A percentile compares a stretch with the other conserved stretches of the same genome.
Evolutionary conservation across 495 filamentous ascomycete species (phyloP).

Genomic region (Bacidia rubella): DNA sequence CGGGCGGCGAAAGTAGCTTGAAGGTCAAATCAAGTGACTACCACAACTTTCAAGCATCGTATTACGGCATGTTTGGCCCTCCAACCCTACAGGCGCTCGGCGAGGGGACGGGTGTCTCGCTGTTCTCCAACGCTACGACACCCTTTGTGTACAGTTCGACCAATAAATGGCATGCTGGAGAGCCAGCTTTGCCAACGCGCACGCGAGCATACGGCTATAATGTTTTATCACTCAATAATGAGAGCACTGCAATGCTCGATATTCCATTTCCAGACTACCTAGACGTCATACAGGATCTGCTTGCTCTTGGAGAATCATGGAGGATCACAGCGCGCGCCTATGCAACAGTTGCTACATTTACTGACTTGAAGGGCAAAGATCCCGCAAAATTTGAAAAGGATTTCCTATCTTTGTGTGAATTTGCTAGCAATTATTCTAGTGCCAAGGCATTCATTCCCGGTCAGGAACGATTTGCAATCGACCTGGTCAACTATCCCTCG

Average conservation of each 20-base stretch:
- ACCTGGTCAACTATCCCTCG: neutral
- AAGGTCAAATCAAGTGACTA: neutral
- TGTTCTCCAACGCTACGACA: conserved; percentile 12
- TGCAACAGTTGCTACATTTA: conserved; percentile 9
- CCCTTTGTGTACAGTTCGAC: conserved; percentile 5
- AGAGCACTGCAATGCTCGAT: conserved; percentile 11
- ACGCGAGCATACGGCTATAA: conserved; percentile 11
- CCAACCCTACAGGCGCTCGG: conserved; percentile 5
- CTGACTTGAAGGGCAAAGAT: conserved; percentile 5
- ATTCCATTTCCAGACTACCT: conserved; percentile 7
- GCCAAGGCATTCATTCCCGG: conserved; percentile 3
- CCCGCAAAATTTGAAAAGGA: neutral
- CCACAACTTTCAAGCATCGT: conserved; percentile 1
- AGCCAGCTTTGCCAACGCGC: conserved; percentile 6
- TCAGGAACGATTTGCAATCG: conserved; percentile 3
- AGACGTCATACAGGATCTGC: conserved; percentile 1
- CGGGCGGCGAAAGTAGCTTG: conserved; percentile 4
- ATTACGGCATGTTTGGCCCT: conserved; percentile 13
- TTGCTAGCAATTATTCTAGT: neutral
- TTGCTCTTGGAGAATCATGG: conserved; percentile 11
- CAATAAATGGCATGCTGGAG: neutral
- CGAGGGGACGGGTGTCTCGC: conserved; percentile 9
- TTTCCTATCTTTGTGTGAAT: conserved; percentile 1
- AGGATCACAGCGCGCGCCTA: conserved; percentile 1
- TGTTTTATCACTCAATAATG: conserved; percentile 4